Conservation (phyloP, 108 stramenopile species). For the Epipyxis sp. region DNA sequence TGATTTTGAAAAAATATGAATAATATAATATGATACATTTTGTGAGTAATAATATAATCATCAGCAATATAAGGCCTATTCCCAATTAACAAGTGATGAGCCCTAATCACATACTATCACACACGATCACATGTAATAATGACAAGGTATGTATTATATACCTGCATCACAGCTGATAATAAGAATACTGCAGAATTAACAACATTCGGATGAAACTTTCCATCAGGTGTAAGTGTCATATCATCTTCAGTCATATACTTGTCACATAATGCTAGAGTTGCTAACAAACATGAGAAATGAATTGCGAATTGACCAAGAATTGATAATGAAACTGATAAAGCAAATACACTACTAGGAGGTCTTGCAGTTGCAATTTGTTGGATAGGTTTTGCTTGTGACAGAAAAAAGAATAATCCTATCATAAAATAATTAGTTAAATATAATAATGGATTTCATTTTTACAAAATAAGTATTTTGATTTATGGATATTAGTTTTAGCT, state of each 20-base stretch:
- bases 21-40: too few relatives aligned
- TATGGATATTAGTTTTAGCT: too few relatives aligned
- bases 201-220: constrained; percentile 82
- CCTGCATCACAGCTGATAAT: constrained; percentile 68
- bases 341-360: constrained; percentile 81
- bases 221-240: constrained; percentile 55
- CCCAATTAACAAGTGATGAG: too few relatives aligned
- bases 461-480: too few relatives aligned
- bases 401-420: constrained; percentile 83
- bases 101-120: too few relatives aligned
- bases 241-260: neutral
- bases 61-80: too few relatives aligned
- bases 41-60: too few relatives aligned
- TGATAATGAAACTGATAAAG: constrained; percentile 56
- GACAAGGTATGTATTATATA: too few relatives aligned
- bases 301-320: constrained; percentile 76
- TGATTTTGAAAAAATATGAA: too few relatives aligned
- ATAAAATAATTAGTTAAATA: too few relatives aligned
- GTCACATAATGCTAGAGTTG: constrained; percentile 55
- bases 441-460: too few relatives aligned
- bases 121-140: too few relatives aligned
- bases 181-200: constrained; percentile 89
- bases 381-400: constrained; percentile 83
- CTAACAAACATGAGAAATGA: constrained; percentile 67
- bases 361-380: constrained; percentile 63